phyloP scores from a whole-genome alignment of 1,284 basidiomycete genomes.

The Moniliella sp. region DNA sequence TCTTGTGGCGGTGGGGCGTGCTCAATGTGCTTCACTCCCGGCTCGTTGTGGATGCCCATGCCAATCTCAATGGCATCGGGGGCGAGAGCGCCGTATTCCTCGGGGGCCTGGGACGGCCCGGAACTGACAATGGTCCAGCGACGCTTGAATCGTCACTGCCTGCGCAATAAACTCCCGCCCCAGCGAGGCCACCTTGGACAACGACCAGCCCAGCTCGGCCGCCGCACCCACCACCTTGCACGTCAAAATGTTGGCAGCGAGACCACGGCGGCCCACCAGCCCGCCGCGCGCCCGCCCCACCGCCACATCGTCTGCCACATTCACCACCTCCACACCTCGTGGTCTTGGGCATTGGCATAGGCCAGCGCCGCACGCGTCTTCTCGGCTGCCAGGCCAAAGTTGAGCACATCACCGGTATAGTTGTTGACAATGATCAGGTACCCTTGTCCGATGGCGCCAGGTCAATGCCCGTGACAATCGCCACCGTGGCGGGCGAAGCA shows the following conservation, averaged over 20 bases:
- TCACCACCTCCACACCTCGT: conserved; percentile 37
- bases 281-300: conserved; percentile 37
- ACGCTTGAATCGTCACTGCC: conserved; percentile 41
- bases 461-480: conserved; percentile 37
- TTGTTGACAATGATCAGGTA: conserved; percentile 34
- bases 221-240: conserved; percentile 31
- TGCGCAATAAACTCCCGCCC: conserved; percentile 44
- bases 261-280: conserved; percentile 37
- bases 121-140: conserved; percentile 44
- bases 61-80: conserved; percentile 40
- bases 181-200: conserved; percentile 21
- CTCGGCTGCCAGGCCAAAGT: conserved; percentile 34
- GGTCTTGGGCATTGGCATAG: conserved; percentile 20
- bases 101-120: conserved; percentile 30
- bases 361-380: conserved; percentile 21
- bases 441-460: conserved; percentile 13
- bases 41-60: conserved; percentile 44
- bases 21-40: conserved; percentile 37
- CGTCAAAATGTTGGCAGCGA: conserved; percentile 36
- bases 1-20: conserved; percentile 18
- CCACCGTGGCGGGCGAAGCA: conserved; percentile 38
- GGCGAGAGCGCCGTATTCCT: conserved; percentile 23
- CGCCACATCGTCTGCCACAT: conserved; percentile 38
- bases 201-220: conserved; percentile 17
- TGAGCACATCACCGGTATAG: conserved; percentile 38